phyloP scores from a whole-genome alignment of 2,329 filamentous ascomycete genomes.

The Coniochaeta ligniaria region DNA sequence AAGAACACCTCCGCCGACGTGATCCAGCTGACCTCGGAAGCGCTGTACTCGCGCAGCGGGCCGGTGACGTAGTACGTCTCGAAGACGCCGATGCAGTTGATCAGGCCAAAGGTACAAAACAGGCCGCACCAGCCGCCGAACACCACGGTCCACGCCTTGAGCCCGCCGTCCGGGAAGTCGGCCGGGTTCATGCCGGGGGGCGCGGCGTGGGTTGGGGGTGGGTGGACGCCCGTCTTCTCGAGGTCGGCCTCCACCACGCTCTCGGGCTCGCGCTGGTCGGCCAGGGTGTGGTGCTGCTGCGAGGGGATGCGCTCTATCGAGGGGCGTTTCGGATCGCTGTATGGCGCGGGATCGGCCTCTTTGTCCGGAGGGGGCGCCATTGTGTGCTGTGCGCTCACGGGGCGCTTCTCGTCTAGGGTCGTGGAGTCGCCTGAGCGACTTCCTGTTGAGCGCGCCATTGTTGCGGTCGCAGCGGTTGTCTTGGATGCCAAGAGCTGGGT shows the following conservation, averaged over 20 bases:
- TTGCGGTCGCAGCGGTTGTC: not conserved
- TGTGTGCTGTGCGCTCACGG: not conserved
- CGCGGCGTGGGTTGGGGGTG: not conserved
- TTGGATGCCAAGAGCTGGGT: not conserved
- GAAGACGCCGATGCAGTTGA: conserved; percentile 58
- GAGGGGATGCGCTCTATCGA: conserved; percentile 1
- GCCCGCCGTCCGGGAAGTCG: conserved; percentile 55
- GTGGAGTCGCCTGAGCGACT: not conserved
- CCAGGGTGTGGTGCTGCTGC: not conserved
- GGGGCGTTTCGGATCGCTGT: not conserved
- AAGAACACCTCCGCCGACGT: conserved; percentile 41
- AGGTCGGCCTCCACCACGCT: not conserved
- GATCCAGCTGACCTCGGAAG: conserved; percentile 50
- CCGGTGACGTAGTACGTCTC: conserved; percentile 46
- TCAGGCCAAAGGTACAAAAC: conserved; percentile 16
- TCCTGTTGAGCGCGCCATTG: conserved; percentile 1
- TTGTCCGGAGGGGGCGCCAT: not conserved
- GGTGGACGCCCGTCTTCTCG: conserved; percentile 1
- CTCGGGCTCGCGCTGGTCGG: not conserved
- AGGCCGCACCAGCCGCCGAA: conserved; percentile 34
- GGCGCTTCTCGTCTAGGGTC: not conserved
- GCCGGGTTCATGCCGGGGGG: conserved; percentile 30
- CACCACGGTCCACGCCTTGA: conserved; percentile 51
- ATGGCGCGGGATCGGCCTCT: not conserved
- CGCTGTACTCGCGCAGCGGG: conserved; percentile 36